These are phyloP conservation scores for Elongisporangium undulatum DNA, from an alignment of 352 stramenopile species.

Conservation along the genomic window DNA sequence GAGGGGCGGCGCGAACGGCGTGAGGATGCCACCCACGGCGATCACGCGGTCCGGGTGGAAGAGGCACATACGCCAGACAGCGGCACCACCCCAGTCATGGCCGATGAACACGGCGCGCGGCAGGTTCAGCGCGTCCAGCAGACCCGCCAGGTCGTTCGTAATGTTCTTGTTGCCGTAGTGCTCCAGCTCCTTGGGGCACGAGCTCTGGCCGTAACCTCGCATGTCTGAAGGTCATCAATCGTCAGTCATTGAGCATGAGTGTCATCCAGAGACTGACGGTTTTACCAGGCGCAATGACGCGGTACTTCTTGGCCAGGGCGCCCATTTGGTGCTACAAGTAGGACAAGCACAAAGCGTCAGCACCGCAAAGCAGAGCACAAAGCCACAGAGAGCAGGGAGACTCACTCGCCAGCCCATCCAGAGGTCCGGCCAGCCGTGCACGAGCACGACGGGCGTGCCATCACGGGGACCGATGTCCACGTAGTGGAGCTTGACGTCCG, in stretches of 20 bases:
- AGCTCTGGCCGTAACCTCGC: slow-evolving; percentile 47
- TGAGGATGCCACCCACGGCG: slow-evolving; percentile 50
- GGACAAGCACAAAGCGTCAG: slow-evolving; percentile 2
- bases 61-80: slow-evolving; percentile 49
- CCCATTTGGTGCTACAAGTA: slow-evolving; percentile 40
- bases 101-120: slow-evolving; percentile 41
- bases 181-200: slow-evolving; percentile 24
- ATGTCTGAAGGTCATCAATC: slow-evolving; percentile 19
- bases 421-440: slow-evolving; percentile 63
- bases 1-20: slow-evolving; percentile 36
- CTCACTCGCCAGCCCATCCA: slow-evolving; percentile 57
- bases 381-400: background rate
- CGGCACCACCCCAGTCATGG: slow-evolving; percentile 57
- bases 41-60: slow-evolving; percentile 52
- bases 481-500: slow-evolving; percentile 37
- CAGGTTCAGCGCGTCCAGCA: slow-evolving; percentile 47
- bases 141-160: slow-evolving; percentile 27
- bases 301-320: slow-evolving; percentile 39
- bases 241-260: background rate
- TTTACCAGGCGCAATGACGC: slow-evolving; percentile 43
- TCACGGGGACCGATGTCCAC: slow-evolving; percentile 41
- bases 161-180: slow-evolving; percentile 47
- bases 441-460: slow-evolving; percentile 40
- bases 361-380: background rate
- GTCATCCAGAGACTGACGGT: background rate